These are phyloP conservation scores for Coix lacrymajobi DNA, from an alignment of 176 grass and related monocot species.

Conservation along the genomic window DNA sequence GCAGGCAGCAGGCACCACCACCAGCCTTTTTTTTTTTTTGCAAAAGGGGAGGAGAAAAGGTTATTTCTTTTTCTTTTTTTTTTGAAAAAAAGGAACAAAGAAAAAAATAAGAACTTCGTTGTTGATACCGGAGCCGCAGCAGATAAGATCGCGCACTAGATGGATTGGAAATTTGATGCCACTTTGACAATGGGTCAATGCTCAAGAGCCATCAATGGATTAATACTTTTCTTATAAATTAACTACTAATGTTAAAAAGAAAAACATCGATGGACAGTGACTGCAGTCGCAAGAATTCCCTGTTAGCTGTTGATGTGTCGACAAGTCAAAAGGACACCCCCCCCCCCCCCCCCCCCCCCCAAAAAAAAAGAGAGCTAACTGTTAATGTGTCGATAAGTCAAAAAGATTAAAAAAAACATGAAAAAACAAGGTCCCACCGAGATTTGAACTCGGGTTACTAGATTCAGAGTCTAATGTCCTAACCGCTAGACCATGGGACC, in stretches of 20 bases:
- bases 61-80: too few relatives aligned
- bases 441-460: conserved; percentile 72
- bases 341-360: too few relatives aligned
- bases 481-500: conserved; percentile 76
- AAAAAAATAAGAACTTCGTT: neutral
- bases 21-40: too few relatives aligned
- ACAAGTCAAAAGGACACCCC: neutral
- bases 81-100: neutral
- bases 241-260: too few relatives aligned
- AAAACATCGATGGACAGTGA: neutral
- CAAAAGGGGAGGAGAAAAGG: neutral
- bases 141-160: neutral
- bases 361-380: neutral
- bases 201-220: neutral
- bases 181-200: neutral
- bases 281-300: neutral
- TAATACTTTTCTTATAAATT: neutral
- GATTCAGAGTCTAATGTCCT: conserved; percentile 83
- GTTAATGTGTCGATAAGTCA: neutral
- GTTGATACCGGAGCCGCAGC: neutral
- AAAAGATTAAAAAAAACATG: neutral
- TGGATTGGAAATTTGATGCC: neutral
- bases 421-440: conserved; percentile 52
- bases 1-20: neutral
- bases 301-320: neutral